Base-by-base conservation (phyloP, 148 eudicot genomes). In the Nyssa sinensis region DNA sequence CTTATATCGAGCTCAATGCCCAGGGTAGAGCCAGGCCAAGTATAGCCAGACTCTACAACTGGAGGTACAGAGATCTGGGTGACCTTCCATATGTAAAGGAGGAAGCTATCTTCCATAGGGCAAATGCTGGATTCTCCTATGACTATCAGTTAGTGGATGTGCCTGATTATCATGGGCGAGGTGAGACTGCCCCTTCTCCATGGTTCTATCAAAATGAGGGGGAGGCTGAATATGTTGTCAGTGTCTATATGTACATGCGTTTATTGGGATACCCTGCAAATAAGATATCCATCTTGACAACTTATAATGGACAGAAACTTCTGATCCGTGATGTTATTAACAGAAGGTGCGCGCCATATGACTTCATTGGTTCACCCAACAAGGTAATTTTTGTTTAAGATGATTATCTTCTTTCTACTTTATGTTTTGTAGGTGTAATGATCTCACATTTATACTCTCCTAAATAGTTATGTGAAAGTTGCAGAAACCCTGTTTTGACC, bases 21-120 rank as follows among this genome's bases (percentile, higher is more conserved):
- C 98, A 95, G 83, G 98, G 98, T 87, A 85, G 98, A 85, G 98
- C 98, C 63, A 83, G 98, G 77, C 98, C 98, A 67, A 92, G 94
- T 77, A 92, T 95, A 74, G 98, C 98, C 24, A 74, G 81, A 71
- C 97, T 95, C 75, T 95, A 95, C 75, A 95, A 95, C 59, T 95
- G 98, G 98, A 87, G 98, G 79, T 95, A 95, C 72, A 89, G 93
- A 77, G 98, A 90, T 75, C 81, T 95, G 70, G 98, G 98, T 7
- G 97, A 95, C 78, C 98, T 95, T 84, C 87, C 91, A 25, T 84
- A 74, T 79, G 94, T 95, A 53, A 89, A 83, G 82, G 84, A 95
- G 74, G 94, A 86, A 77, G 41, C 70, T 53, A 67, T 90, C 66
- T 94, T 92, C 67, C 90, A 86, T 63, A 89, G 77, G 78, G 98